Conservation (phyloP, 352 stramenopile genomes). For the Globisporangium abappressorium region DNA sequence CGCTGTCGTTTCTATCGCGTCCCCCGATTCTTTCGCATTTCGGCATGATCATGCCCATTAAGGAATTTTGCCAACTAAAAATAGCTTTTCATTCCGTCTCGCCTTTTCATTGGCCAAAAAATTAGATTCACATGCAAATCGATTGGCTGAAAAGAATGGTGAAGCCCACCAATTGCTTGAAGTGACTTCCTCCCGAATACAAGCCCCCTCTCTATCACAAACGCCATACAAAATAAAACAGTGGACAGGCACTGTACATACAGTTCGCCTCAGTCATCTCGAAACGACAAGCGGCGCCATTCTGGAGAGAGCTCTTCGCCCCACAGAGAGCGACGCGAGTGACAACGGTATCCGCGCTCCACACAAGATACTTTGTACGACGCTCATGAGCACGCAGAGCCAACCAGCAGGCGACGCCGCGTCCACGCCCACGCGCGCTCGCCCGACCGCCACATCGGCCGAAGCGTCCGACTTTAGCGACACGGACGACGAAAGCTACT, state of each 20-base stretch:
- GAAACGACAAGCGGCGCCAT: background rate
- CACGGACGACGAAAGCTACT: constrained; percentile 13
- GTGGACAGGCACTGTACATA: background rate
- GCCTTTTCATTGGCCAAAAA: constrained; percentile 3
- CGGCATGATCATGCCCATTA: background rate
- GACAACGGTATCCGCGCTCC: background rate
- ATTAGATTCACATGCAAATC: background rate
- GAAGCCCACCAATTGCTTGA: background rate
- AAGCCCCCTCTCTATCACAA: background rate
- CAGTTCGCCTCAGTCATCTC: background rate
- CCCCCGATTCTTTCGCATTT: background rate
- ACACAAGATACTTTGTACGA: background rate
- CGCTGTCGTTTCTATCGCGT: constrained; percentile 2
- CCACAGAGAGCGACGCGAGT: too few species aligned
- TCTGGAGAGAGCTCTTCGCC: background rate
- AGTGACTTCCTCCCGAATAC: background rate
- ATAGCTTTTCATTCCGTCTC: background rate
- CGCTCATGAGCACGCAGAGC: background rate
- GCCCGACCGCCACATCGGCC: background rate
- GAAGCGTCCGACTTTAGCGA: constrained; percentile 16
- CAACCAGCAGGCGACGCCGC: background rate
- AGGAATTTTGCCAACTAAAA: background rate
- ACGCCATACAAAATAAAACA: background rate
- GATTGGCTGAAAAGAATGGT: background rate
- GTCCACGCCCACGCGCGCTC: background rate